phyloP scores from a whole-genome alignment of 257 asterid genomes.

The Capsicum pubescens region DNA sequence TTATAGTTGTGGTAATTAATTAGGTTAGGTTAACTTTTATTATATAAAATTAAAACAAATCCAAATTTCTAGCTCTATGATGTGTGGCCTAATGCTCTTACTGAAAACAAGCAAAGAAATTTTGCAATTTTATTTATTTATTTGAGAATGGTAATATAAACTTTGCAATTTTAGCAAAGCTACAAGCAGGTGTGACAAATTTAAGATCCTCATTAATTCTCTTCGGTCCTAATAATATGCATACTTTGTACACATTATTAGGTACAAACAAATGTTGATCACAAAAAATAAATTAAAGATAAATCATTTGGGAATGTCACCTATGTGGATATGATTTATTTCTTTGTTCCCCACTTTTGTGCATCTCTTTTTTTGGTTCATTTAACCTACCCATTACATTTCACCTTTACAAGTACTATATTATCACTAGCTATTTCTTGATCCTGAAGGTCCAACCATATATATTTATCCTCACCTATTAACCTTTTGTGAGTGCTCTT shows the following conservation, averaged over 20 bases:
- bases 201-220: not conserved
- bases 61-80: not conserved
- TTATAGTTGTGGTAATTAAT: not conserved
- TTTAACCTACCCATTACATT: conserved; percentile 24
- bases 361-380: conserved; percentile 24
- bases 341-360: conserved; percentile 22
- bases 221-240: not conserved
- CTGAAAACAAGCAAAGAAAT: not conserved
- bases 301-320: conserved; percentile 11
- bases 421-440: conserved; percentile 15
- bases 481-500: conserved; percentile 10
- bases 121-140: not conserved
- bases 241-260: not conserved
- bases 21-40: not conserved
- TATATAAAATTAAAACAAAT: not conserved
- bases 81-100: not conserved
- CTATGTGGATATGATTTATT: not conserved
- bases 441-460: not conserved
- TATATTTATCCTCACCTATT: not conserved
- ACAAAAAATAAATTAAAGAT: not conserved
- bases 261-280: not conserved
- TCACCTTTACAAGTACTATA: not conserved
- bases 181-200: not conserved
- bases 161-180: not conserved
- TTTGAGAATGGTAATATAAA: not conserved